A percentile compares a stretch with the other conserved stretches of the same genome.
These are phyloP conservation scores for Oryza glumipatula DNA, from an alignment of 176 grass and related monocot genomes.

Conservation along the genomic window DNA sequence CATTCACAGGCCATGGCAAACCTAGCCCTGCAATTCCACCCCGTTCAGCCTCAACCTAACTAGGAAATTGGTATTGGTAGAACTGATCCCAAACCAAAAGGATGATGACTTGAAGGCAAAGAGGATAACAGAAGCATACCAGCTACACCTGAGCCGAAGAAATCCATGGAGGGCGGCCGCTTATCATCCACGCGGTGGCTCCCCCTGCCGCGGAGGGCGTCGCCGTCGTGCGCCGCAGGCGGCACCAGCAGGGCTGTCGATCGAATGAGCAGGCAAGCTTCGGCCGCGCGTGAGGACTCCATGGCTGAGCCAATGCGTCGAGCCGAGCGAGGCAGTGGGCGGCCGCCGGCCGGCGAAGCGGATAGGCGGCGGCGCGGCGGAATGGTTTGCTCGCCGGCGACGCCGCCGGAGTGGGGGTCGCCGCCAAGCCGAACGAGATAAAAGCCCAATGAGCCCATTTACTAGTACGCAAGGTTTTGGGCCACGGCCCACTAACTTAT, in stretches of 20 bases:
- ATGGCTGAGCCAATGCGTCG: too few species aligned
- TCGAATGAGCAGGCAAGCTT: not conserved
- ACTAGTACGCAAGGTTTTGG: not conserved
- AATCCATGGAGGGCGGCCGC: too few species aligned
- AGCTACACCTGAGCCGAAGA: too few species aligned
- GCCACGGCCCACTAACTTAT: not conserved
- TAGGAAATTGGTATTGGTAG: not conserved
- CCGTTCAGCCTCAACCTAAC: not conserved
- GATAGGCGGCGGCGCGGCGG: too few species aligned
- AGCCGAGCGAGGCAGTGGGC: not conserved
- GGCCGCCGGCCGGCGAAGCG: not conserved
- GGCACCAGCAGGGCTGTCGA: not conserved
- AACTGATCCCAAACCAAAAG: not conserved
- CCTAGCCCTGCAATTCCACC: not conserved
- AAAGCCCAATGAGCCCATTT: not conserved
- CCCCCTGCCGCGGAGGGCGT: not conserved
- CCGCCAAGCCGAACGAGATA: too few species aligned
- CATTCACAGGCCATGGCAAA: not conserved
- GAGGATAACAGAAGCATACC: not conserved
- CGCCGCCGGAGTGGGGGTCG: too few species aligned
- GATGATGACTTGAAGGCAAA: not conserved
- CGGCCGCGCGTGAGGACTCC: not conserved
- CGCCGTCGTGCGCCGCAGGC: not conserved
- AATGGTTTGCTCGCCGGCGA: too few species aligned
- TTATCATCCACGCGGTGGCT: too few species aligned